Evolutionary conservation across 1,284 basidiomycete genomes (phyloP), one percentile per base, ranked within the genome.

Genomic region (Filobasidium uniguttulatum): DNA sequence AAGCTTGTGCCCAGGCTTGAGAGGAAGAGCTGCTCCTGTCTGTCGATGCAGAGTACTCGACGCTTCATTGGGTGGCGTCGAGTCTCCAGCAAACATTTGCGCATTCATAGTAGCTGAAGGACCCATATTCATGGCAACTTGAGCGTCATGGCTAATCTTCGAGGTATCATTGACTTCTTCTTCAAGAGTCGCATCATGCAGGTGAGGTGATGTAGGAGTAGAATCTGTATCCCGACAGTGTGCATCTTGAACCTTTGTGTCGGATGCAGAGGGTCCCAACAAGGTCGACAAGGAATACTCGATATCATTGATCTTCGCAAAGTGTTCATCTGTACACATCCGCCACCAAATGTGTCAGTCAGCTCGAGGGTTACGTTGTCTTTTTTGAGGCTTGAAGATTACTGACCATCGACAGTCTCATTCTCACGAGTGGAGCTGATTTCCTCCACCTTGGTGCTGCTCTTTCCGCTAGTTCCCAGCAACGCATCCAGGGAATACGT

Each of bases 221-320:
- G 23, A 14, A n/a, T 15, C 9, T 5, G 22, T 28, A 25, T 28
- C 9, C 28, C 22, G 12, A 17, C 23, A n/a, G 30, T 49, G 30
- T 38, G 38, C 46, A 34, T 60, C 58, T 20, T 49, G 40, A n/a
- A 59, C 55, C 47, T 57, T 52, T 12, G 56, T 54, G 12, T 55
- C 55, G 22, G 53, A 33, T 28, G 55, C 50, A 15, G 51, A 44
- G 9, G 58, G 59, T 26, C 80, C 81, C 51, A 91, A 73, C 33
- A 98, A 81, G 57, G 88, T 78, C 49, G 84, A 81, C 12, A 99
- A 78, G 41, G 81, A 86, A 71, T 99, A 98, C 57, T 88, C 82
- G 60, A 99, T 97, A 34, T 91, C 89, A 64, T 98, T 99, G 61
- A 99, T 85, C 60, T 86, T 82, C 2, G 93, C 93, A 62, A 99